phyloP scores from a whole-genome alignment of 345 rosid genomes.

The Syzygium aromaticum region DNA sequence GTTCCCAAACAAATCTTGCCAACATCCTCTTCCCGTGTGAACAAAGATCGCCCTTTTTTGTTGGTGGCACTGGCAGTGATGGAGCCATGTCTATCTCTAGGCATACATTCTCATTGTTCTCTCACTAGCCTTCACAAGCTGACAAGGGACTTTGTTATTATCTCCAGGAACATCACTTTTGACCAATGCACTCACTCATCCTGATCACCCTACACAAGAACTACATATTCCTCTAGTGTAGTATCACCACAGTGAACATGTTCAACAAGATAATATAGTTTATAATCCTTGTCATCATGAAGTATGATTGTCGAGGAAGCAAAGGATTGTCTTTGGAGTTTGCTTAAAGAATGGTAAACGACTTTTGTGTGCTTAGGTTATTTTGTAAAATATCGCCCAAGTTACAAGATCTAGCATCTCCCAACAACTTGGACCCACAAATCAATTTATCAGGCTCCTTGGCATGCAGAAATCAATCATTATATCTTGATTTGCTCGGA shows the following conservation, averaged over 20 bases:
- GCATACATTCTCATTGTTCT: conserved; percentile 2
- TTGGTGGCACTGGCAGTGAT: neutral
- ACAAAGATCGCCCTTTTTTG: neutral
- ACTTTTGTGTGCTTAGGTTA: neutral
- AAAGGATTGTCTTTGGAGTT: neutral
- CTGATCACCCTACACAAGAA: conserved; percentile 5
- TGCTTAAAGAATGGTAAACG: neutral
- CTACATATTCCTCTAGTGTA: neutral
- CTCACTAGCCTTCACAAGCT: neutral
- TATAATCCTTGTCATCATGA: neutral
- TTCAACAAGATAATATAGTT: neutral
- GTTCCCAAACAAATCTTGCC: neutral
- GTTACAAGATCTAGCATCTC: neutral
- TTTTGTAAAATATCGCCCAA: neutral
- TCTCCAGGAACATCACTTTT: conserved; percentile 12
- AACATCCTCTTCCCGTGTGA: neutral
- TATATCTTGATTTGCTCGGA: neutral
- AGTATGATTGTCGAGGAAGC: neutral
- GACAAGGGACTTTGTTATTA: conserved; percentile 5
- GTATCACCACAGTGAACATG: neutral
- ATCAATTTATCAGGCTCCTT: neutral
- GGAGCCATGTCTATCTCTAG: neutral
- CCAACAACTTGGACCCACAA: conserved; percentile 3
- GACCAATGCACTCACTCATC: neutral
- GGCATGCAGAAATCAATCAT: neutral